Base-by-base conservation (phyloP, 202 grass and related monocot genomes). In the Hordeum pubiflorum region DNA sequence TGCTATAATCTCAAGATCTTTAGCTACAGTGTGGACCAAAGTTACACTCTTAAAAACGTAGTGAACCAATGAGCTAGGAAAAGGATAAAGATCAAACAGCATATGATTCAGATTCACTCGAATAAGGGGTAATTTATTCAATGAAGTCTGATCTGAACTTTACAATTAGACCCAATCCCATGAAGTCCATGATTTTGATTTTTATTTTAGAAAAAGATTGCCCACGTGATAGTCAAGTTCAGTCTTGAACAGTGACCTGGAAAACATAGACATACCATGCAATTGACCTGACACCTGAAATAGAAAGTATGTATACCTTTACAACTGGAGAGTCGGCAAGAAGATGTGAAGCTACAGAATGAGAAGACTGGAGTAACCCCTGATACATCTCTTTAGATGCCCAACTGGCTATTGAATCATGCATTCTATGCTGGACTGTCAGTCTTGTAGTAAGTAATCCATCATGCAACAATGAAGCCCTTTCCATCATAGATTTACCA, bases 301-400 rank as follows among this genome's bases (percentile, higher is more conserved):
- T 43, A 48, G 27, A 44, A 77, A 82, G 34, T 40, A 50, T 48
- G 17, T 31, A 66, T 58, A 97, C 95, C 95, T 94, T 94, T 10
- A 97, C 88, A 80, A 91, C 88, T 67, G 92, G 90, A 77, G 92
- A 94, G 78, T 97, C 92, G 38, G 86, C 86, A 87, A 97, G 95
- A 84, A 94, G 90, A 93, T 94, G 90, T 2, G 90, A 91, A 69
- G 95, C 88, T 58, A 94, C 95, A 52, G 82, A 89, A 41, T 33
- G 82, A 79, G 91, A 90, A 36, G 92, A 97, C 70, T 89, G 66
- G 29, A 94, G 81, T 54, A 89, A 44, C 31, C 92, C 92, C 29
- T 87, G 72, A 81, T 94, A 97, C 95, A 97, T 97, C 90, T 97
- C 95, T 50, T 89, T 94, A 54, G 92, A 97, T 79, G 92, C 92